Evolutionary conservation across 2,329 filamentous ascomycete species (phyloP).

Genomic region (Monilinia laxa): DNA sequence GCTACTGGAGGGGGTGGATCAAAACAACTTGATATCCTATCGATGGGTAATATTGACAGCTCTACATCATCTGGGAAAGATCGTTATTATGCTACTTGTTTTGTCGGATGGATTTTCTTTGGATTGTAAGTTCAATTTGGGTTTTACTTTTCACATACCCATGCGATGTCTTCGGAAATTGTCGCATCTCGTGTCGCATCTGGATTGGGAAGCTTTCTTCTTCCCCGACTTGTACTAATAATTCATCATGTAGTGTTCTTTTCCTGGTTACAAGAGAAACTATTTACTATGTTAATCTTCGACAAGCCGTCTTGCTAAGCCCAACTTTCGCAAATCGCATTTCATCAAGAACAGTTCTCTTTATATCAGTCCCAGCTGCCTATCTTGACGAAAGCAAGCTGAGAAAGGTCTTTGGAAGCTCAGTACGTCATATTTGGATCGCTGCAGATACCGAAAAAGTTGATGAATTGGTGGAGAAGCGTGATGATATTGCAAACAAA

Average conservation of each 20-base stretch:
- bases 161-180: neutral
- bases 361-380: conserved; percentile 76
- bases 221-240: neutral
- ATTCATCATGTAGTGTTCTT: conserved; percentile 55
- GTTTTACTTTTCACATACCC: neutral
- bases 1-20: conserved; percentile 70
- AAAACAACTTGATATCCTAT: conserved; percentile 71
- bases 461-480: conserved; percentile 76
- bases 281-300: conserved; percentile 88
- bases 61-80: conserved; percentile 53
- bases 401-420: conserved; percentile 75
- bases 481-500: conserved; percentile 75
- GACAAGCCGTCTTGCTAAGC: conserved; percentile 87
- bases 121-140: conserved; percentile 52
- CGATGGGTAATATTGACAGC: conserved; percentile 72
- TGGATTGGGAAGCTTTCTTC: no score
- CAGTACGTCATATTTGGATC: conserved; percentile 83
- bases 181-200: neutral
- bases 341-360: conserved; percentile 86
- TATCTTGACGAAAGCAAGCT: conserved; percentile 78
- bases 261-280: conserved; percentile 84
- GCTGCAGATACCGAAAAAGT: conserved; percentile 74
- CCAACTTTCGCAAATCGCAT: conserved; percentile 81
- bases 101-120: conserved; percentile 75
- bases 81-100: conserved; percentile 75